Conservation (phyloP, 2,329 filamentous ascomycete species). For the Aspergillus sp. region DNA sequence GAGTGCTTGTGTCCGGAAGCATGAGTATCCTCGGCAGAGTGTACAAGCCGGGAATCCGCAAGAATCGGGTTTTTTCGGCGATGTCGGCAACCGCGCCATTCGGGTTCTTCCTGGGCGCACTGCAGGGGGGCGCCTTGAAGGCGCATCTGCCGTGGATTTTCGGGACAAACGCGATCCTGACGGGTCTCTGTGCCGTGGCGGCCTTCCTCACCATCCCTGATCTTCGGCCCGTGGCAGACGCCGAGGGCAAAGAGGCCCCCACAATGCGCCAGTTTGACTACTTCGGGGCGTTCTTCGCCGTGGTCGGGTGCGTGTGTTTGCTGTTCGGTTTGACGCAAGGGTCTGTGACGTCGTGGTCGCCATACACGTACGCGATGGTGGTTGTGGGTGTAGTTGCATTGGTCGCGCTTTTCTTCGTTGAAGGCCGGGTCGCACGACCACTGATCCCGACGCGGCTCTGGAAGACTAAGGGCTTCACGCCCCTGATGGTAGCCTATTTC, state of each 20-base stretch:
- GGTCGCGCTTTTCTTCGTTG: constrained; percentile 40
- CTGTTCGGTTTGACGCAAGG: constrained; percentile 52
- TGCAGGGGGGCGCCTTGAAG: constrained; percentile 38
- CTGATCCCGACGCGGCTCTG: constrained; percentile 40
- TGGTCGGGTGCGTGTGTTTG: constrained; percentile 46
- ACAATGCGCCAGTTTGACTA: constrained; percentile 27
- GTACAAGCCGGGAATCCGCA: constrained; percentile 38
- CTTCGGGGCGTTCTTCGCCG: constrained; percentile 40
- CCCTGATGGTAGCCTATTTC: constrained; percentile 38
- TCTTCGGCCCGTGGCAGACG: constrained; percentile 24
- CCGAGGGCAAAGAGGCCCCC: constrained; percentile 20
- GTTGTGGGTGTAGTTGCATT: constrained; percentile 42
- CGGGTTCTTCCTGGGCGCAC: constrained; percentile 36
- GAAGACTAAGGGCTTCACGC: constrained; percentile 37
- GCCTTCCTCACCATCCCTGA: constrained; percentile 35
- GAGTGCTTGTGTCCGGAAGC: constrained; percentile 42
- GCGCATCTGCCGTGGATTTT: constrained; percentile 38
- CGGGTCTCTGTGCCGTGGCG: constrained; percentile 27
- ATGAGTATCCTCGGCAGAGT: constrained; percentile 42
- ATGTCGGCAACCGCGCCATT: constrained; percentile 43
- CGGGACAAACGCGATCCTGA: constrained; percentile 37
- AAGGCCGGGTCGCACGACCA: constrained; percentile 37
- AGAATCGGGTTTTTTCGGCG: constrained; percentile 43
- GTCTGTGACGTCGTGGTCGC: constrained; percentile 41
- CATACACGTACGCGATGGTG: constrained; percentile 42